phyloP scores from a whole-genome alignment of 352 stramenopile genomes.

The Pythium biforme region DNA sequence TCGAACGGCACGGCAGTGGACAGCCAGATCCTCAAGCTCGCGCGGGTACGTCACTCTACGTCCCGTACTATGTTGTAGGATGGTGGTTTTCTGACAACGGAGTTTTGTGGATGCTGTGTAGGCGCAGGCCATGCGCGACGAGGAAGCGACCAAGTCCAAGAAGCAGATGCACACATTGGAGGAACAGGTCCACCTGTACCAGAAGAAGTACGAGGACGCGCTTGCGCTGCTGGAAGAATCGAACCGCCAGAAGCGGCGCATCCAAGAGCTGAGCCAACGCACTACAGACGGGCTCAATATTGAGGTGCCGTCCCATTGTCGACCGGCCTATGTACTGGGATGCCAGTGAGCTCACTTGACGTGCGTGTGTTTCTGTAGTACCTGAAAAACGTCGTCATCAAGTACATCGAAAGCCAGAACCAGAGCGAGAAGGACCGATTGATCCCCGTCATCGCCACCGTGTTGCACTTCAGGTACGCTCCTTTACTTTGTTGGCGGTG shows the following conservation, averaged over 20 bases:
- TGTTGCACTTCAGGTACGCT: conserved; percentile 61
- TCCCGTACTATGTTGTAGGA: not conserved
- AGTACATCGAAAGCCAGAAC: conserved; percentile 81
- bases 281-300: conserved; percentile 54
- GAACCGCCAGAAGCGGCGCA: conserved; percentile 54
- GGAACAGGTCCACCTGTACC: conserved; percentile 37
- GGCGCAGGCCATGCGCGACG: conserved; percentile 31
- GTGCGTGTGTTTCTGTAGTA: conserved; percentile 38
- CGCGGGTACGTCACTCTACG: conserved; percentile 16
- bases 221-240: conserved; percentile 45
- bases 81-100: conserved; percentile 4
- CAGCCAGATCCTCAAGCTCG: conserved; percentile 31
- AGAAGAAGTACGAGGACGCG: conserved; percentile 69
- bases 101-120: no score
- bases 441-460: conserved; percentile 72
- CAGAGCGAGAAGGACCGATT: conserved; percentile 72
- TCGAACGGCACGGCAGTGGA: conserved; percentile 18
- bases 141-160: conserved; percentile 45
- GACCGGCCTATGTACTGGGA: no score
- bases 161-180: conserved; percentile 46
- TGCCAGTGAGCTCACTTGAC: no score
- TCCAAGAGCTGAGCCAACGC: conserved; percentile 46
- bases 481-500: not conserved
- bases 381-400: conserved; percentile 84
- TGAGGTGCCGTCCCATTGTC: conserved; percentile 60